These are phyloP conservation scores for Euphorbia peplus DNA, from an alignment of 345 rosid species.

Conservation along the genomic window DNA sequence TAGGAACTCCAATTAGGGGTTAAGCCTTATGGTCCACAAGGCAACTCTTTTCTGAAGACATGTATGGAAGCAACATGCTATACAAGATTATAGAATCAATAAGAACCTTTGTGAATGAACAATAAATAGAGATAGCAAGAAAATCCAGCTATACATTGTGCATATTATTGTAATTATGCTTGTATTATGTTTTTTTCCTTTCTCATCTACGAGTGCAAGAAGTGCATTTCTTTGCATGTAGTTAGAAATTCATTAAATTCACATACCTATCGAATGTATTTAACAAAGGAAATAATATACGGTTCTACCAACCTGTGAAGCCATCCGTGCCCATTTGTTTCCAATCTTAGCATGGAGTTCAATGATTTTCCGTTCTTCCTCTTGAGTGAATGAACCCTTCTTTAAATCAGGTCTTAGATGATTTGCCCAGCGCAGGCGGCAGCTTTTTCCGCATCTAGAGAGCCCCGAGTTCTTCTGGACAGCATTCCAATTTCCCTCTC, in stretches of 20 bases:
- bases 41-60: background rate
- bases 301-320: constrained; percentile 20
- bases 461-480: constrained; percentile 88
- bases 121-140: background rate
- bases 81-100: background rate
- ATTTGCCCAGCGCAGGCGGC: constrained; percentile 96
- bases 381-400: constrained; percentile 90
- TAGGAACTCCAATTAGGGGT: background rate
- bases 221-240: background rate
- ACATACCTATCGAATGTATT: background rate
- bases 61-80: background rate
- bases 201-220: background rate
- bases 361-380: constrained; percentile 83
- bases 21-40: background rate
- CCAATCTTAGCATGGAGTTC: constrained; percentile 94
- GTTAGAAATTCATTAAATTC: background rate
- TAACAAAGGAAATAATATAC: constrained; percentile 3
- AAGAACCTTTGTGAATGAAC: background rate
- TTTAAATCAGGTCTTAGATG: constrained; percentile 94
- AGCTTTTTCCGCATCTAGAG: constrained; percentile 95
- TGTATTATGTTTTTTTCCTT: background rate
- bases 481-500: constrained; percentile 98
- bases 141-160: background rate
- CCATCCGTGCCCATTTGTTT: constrained; percentile 95
- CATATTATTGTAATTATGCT: background rate